Base-by-base conservation (phyloP, 2,329 filamentous ascomycete species). In the Elsinoe batatas region DNA sequence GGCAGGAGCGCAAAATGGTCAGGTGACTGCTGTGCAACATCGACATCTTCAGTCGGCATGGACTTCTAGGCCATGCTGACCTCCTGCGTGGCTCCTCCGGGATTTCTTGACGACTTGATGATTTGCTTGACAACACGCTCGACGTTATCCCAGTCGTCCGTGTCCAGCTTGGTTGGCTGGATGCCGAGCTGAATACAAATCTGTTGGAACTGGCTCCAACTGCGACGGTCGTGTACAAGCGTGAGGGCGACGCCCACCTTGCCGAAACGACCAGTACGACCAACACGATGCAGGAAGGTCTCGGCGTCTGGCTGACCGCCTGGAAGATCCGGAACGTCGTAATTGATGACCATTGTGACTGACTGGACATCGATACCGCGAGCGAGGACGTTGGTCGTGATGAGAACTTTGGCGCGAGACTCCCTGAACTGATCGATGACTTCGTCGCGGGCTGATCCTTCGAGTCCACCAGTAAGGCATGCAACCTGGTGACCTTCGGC, bases 331-430 rank as follows among this genome's bases (percentile, higher is more conserved):
- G 76, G 77, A 33, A 79, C 72, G 64, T 83, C 76, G 72, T 98
- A 98, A 76, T 98, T 98, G 77, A 98, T 90, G 54, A 98, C 93
- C 85, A 98, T 93, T 8, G 90, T 95, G 12, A 98, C 93, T 26
- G 84, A 84, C 74, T 94, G 71, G 68, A 97, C 75, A 67, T 98
- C 93, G 65, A 98, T 97, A 68, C 93, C 93, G 67, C 93, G 90
- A 7, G 93, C 88, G 57, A 98, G 80, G 36, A 98, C 91, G 67
- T 98, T 98, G 63, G 93, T 98, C 1, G 93, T 94, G 67, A 98
- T 96, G 59, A 98, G 84, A 7, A 98, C 93, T 75, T 98, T 98
- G 65, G 89, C 89, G 58, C 85, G 80, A 37, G 91, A 91, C 43
- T 75, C 80, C 57, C 93, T 84, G 80, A 98, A 98, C 57, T 87